Evolutionary conservation across 2,329 filamentous ascomycete genomes (phyloP).

Genomic region (Colletotrichum horii): DNA sequence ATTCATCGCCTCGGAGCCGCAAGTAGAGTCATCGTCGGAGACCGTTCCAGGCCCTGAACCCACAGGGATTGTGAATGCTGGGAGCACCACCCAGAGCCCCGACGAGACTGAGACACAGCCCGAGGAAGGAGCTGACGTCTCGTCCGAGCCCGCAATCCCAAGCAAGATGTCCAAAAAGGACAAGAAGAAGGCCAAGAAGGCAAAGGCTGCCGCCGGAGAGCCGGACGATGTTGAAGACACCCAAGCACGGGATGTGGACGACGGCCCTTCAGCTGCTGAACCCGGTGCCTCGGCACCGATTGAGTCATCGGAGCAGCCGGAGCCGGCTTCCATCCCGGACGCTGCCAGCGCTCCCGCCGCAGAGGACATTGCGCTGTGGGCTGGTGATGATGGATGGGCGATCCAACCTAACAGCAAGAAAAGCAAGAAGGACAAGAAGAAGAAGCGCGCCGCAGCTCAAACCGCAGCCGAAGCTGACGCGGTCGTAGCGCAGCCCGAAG

Average conservation of each 20-base stretch:
- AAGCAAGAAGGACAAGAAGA: slow-evolving; percentile 23
- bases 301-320: background rate
- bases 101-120: slow-evolving; percentile 2
- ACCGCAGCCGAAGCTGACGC: background rate
- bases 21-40: slow-evolving; percentile 6
- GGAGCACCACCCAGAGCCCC: background rate
- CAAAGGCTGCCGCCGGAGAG: slow-evolving; percentile 4
- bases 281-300: background rate
- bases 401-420: slow-evolving; percentile 27
- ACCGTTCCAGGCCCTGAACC: background rate
- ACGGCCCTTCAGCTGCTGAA: background rate
- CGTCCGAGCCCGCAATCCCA: slow-evolving; percentile 17
- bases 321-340: background rate
- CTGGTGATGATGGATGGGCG: slow-evolving; percentile 15
- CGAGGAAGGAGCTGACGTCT: background rate
- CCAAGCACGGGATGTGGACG: background rate
- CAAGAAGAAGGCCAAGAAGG: slow-evolving; percentile 25
- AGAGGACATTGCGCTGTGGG: background rate
- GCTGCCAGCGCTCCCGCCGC: background rate
- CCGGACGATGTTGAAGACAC: background rate
- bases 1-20: slow-evolving; percentile 4
- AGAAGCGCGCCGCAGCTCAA: slow-evolving; percentile 4
- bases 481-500: background rate
- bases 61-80: slow-evolving; percentile 4
- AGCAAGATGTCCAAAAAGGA: slow-evolving; percentile 28